Evolutionary conservation across 1,139 yeast species (phyloP), one percentile per base, ranked within the genome.

Genomic region (Kurtzmaniella quercitrusa): DNA sequence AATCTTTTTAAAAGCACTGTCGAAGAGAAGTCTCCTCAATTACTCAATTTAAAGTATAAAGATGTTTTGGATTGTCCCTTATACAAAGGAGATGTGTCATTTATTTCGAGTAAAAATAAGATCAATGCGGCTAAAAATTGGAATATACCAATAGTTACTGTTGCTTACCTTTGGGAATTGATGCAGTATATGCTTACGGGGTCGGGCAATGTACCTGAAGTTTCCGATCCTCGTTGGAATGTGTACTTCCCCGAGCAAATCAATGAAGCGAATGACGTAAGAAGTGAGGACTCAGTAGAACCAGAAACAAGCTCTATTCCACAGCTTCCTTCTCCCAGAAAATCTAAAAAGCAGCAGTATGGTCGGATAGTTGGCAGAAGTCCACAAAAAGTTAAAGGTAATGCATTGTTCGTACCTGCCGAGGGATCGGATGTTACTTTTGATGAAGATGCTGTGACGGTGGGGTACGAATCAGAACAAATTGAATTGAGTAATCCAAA

Each of bases 71-170:
- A 63, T 37, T 71, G 76, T 49, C 72, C 74, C 0, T 59, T 58
- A 3, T 63, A 64, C 47, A 57, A 57, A 39, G 53, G 55, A 21
- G 65, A 66, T 5, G 72, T 71, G 14, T 60, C 73, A 33, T 50
- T 56, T 7, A 53, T 68, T n/a, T 71, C 81, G 1, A 69, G 83
- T 8, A 75, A 66, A 44, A 75, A 70, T 47, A 80, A 80, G 51
- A 69, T 80, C 38, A 65, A 65, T 43, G 84, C 83, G 21, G 81
- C 84, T 1, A 78, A 77, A 48, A 63, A 65, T 36, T 77, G 84
- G 79, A 57, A 63, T 35, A 71, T 79, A 3, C 84, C 85, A 0
- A 71, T 80, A n/a, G 72, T 78, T 0, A 74, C 83, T 0, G 47
- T 75, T 2, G 74, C 78, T 0, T 80, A 68, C 47, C 44, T 80